Base-by-base conservation (phyloP, 768 basidiomycete species). In the Tylopilus intermedius region DNA sequence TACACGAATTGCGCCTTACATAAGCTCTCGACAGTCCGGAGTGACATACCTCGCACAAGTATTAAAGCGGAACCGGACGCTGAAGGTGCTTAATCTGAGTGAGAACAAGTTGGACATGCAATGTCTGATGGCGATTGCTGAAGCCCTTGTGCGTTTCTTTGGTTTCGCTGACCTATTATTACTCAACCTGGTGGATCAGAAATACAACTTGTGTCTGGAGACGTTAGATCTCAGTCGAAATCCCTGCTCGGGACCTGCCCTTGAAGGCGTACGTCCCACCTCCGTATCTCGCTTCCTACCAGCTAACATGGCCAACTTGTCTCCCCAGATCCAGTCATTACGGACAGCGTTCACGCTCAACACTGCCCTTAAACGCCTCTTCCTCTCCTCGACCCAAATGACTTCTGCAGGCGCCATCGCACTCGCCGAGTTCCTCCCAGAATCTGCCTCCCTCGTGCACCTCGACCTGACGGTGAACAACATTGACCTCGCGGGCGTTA, bases 351-450 rank as follows among this genome's bases (percentile, higher is more conserved):
- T 98, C 70, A 94, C 93, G 0, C 78, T 95, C 50, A 96, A 97
- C 66, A 86, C 83, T 0, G 84, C 90, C 0, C 80, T 99, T 32
- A 97, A 95, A 63, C 84, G 96, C 1, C 74, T 99, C 41, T 97
- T 96, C 74, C 79, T 98, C 21, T 88, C 91, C 7, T 82, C 85
- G 3, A 96, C 94, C 0, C 74, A 76, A 4, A 79, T 98, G 63
- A 80, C 81, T 0, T 88, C 90, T 0, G 74, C 84, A 0, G 94
- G 93, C 2, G 94, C 95, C 1, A 98, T 98, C 57, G 88, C 92
- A 0, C 79, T 98, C 2, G 96, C 95, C 2, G 95, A 98, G 67
- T 98, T 96, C 74, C 80, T 98, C 1, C 94, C 94, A 0, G 94
- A 98, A 67, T 86, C 90, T 0, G 79, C 77, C 15, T 88, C 87